Base-by-base conservation (phyloP, 305 asterid genomes). In the Caryopteris hybrid region DNA sequence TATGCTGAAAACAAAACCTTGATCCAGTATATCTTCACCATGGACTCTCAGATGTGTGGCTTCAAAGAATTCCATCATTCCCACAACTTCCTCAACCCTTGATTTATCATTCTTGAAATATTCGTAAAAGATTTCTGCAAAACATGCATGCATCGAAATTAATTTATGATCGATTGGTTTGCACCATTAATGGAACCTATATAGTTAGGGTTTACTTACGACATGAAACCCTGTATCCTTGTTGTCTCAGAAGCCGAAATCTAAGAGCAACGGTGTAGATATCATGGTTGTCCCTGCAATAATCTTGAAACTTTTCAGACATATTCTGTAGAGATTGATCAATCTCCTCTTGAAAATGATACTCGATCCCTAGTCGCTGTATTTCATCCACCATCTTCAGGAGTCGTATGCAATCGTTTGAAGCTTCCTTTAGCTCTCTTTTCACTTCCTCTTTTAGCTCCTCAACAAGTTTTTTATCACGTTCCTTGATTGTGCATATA, bases 181-280 rank as follows among this genome's bases (percentile, higher is more conserved):
- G n/a, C n/a, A n/a, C n/a, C n/a, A n/a, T n/a, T n/a, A n/a, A n/a
- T n/a, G n/a, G n/a, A n/a, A n/a, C n/a, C n/a, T n/a, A n/a, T n/a
- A n/a, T n/a, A n/a, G n/a, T n/a, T n/a, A n/a, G n/a, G n/a, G n/a
- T n/a, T n/a, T 33, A 21, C 66, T 62, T 58, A 75, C 76, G 14
- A 2, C 73, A 70, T 1, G 80, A 70, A 29, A 75, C 33, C 33
- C 17, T 11, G 55, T 69, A 21, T 0, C 78, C 74, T 3, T 74
- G 78, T 54, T 74, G 78, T 53, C 74, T 45, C 18, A 74, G 54
- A 54, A 75, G 80, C 2, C 69, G 69, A 53, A 75, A 70, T 1
- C 61, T 16, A 9, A 75, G 70, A 36, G 80, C 73, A 14, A 29
- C 51, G 39, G 45, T 53, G 51, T 70, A 66, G 11, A 75, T 16